Conservation (phyloP, 768 basidiomycete species). For the Asterophora lycoperdoides region DNA sequence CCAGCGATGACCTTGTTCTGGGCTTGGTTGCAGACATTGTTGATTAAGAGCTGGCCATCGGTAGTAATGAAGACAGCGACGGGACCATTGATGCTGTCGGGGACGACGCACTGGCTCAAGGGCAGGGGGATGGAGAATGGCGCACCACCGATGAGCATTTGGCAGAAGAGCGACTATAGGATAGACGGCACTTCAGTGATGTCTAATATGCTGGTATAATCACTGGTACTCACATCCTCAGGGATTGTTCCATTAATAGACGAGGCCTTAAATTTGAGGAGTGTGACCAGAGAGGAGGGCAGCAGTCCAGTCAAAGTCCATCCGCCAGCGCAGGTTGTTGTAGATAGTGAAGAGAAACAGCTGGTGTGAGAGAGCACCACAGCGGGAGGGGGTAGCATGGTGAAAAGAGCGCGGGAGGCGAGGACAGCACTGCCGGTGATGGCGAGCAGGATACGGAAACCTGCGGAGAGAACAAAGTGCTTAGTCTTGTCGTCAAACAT, state of each 20-base stretch:
- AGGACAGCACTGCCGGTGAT: too few relatives aligned
- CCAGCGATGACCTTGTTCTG: constrained; percentile 60
- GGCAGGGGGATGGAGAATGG: constrained; percentile 56
- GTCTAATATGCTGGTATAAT: neutral
- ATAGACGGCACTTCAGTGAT: neutral
- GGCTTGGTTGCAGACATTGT: constrained; percentile 56
- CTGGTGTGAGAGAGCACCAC: too few relatives aligned
- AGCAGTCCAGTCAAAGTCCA: too few relatives aligned
- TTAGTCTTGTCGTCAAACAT: too few relatives aligned
- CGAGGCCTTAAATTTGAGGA: constrained; percentile 54
- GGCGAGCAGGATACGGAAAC: too few relatives aligned
- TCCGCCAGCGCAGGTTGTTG: too few relatives aligned
- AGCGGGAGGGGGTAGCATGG: too few relatives aligned
- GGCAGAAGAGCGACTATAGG: constrained; percentile 58
- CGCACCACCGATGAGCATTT: constrained; percentile 68
- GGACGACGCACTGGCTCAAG: constrained; percentile 58
- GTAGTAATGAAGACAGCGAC: constrained; percentile 70
- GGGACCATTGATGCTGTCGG: constrained; percentile 64
- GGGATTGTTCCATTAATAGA: constrained; percentile 50
- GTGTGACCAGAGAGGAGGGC: too few relatives aligned
- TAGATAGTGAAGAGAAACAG: too few relatives aligned
- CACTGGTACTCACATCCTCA: constrained; percentile 31
- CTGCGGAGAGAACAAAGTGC: too few relatives aligned
- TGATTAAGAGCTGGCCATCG: constrained; percentile 56
- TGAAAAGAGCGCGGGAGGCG: too few relatives aligned